Evolutionary conservation across 2,329 filamentous ascomycete species (phyloP).

Genomic region (Ascochyta rabiei): DNA sequence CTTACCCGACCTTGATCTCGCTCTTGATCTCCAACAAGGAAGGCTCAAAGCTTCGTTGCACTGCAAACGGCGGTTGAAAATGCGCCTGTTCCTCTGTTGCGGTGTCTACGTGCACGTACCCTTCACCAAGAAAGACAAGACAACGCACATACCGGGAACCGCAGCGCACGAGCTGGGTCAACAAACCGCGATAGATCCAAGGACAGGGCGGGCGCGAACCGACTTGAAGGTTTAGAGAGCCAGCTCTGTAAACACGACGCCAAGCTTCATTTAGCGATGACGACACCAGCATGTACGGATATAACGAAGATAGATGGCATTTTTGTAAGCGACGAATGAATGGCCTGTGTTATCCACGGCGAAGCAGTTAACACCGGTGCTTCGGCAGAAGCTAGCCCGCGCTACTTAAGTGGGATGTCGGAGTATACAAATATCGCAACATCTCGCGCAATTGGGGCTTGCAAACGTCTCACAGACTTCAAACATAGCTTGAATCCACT

Average conservation of each 20-base stretch:
- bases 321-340: constrained; percentile 17
- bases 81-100: constrained; percentile 17
- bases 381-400: constrained; percentile 15
- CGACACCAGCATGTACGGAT: constrained; percentile 7
- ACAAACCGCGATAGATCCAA: constrained; percentile 9
- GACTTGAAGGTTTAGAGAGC: constrained; percentile 4
- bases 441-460: constrained; percentile 4
- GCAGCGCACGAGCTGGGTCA: constrained; percentile 12
- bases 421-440: constrained; percentile 15
- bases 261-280: constrained; percentile 3
- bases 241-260: not conserved
- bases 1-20: not conserved
- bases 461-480: not conserved
- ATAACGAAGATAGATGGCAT: constrained; percentile 7
- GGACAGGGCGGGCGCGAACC: constrained; percentile 7
- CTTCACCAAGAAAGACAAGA: constrained; percentile 8
- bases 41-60: not conserved
- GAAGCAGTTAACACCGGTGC: constrained; percentile 6
- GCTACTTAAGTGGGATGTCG: constrained; percentile 5
- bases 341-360: constrained; percentile 13
- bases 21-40: not conserved
- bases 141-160: constrained; percentile 11
- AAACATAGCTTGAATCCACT: not conserved
- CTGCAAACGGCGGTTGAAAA: not conserved
- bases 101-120: constrained; percentile 13